Evolutionary conservation across 1,284 basidiomycete species (phyloP).

Genomic region (Amylostereum areolatum): DNA sequence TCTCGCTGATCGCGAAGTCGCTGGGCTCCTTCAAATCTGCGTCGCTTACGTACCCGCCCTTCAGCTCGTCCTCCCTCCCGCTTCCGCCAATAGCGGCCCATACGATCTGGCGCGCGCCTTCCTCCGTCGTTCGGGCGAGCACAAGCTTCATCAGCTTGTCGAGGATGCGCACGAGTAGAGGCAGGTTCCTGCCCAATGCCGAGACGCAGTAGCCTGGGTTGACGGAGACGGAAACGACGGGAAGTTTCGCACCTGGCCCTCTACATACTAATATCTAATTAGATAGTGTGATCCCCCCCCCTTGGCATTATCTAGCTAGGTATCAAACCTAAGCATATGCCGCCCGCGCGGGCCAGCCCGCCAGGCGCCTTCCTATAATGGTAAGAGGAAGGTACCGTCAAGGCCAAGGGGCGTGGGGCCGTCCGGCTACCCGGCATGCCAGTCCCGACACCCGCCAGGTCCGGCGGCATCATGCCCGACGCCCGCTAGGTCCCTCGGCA

Average conservation of each 20-base stretch:
- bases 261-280: too few relatives aligned
- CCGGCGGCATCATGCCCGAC: too few relatives aligned
- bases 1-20: conserved; percentile 36
- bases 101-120: conserved; percentile 36
- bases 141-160: conserved; percentile 20
- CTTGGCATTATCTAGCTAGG: too few relatives aligned
- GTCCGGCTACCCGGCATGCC: too few relatives aligned
- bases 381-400: too few relatives aligned
- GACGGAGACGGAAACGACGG: conserved; percentile 29
- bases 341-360: too few relatives aligned
- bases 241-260: neutral
- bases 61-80: conserved; percentile 20
- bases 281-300: too few relatives aligned
- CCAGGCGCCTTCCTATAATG: too few relatives aligned
- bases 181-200: conserved; percentile 25
- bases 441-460: too few relatives aligned
- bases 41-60: conserved; percentile 30
- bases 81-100: conserved; percentile 31
- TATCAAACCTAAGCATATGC: too few relatives aligned
- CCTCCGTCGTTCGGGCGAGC: conserved; percentile 27
- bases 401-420: too few relatives aligned
- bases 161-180: neutral
- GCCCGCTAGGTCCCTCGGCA: too few relatives aligned
- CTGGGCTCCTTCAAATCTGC: conserved; percentile 31
- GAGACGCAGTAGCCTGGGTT: conserved; percentile 46